phyloP scores from a whole-genome alignment of 129 eudicot species.

The Tagetes erecta region DNA sequence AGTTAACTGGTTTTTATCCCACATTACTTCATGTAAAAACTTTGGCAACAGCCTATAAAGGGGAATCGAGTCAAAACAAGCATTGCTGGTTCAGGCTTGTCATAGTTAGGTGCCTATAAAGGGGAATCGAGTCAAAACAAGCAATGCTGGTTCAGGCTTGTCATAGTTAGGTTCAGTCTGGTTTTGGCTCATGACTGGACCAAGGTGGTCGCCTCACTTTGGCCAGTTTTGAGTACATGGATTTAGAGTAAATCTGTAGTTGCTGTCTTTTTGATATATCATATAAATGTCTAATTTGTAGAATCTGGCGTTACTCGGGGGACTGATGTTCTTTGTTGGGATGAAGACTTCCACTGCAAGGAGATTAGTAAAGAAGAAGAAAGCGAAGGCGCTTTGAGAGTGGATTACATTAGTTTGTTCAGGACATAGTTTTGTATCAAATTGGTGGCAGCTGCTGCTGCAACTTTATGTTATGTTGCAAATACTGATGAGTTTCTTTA shows the following conservation, averaged over 20 bases:
- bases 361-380: conserved; percentile 26
- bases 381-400: conserved; percentile 29
- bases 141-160: too few species aligned
- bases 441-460: not conserved
- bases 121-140: too few species aligned
- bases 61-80: too few species aligned
- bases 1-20: too few species aligned
- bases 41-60: too few species aligned
- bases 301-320: conserved; percentile 41
- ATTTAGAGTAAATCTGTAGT: not conserved
- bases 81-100: too few species aligned
- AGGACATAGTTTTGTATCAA: not conserved
- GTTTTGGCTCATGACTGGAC: too few species aligned
- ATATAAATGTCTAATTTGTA: not conserved
- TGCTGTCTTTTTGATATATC: not conserved
- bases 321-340: conserved; percentile 38
- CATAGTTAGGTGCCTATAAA: too few species aligned
- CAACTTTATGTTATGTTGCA: not conserved
- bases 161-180: too few species aligned
- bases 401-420: not conserved
- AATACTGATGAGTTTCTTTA: not conserved
- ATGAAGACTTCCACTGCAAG: conserved; percentile 34
- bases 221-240: too few species aligned
- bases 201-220: too few species aligned
- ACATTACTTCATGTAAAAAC: too few species aligned